phyloP scores from a whole-genome alignment of 2,329 filamentous ascomycete species.

The Neofusicoccum laricinum region DNA sequence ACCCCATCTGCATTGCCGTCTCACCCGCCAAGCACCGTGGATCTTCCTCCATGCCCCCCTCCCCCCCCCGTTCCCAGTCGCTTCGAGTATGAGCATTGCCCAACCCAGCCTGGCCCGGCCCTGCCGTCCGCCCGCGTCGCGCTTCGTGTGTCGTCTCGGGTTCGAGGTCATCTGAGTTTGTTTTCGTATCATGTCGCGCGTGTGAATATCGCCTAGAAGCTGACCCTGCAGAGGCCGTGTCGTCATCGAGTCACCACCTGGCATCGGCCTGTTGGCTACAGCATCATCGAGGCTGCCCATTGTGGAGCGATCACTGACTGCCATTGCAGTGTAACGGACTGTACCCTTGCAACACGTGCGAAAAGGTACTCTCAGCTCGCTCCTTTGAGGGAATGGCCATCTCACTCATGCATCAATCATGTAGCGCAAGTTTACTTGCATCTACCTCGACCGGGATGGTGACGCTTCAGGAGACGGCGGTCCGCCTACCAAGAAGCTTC shows the following conservation, averaged over 20 bases:
- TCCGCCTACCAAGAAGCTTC: conserved; percentile 36
- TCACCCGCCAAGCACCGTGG: not conserved
- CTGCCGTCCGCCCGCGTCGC: not conserved
- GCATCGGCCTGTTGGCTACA: not conserved
- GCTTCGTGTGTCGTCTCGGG: not conserved
- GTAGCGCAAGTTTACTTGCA: conserved; percentile 39
- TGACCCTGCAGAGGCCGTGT: not conserved
- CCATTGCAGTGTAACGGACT: conserved; percentile 55
- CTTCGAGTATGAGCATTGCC: not conserved
- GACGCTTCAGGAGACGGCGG: conserved; percentile 31
- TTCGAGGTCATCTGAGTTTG: not conserved
- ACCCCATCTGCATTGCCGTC: not conserved
- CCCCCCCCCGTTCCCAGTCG: not conserved
- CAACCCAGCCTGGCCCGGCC: not conserved
- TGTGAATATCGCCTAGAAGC: not conserved
- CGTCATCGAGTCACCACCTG: not conserved
- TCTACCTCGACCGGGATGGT: conserved; percentile 36
- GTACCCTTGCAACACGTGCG: conserved; percentile 58
- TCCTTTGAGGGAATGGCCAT: not conserved
- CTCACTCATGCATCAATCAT: conserved; percentile 2
- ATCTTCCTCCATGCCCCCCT: not conserved
- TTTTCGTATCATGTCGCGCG: not conserved
- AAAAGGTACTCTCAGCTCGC: conserved; percentile 46
- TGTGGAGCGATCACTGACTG: conserved; percentile 1
- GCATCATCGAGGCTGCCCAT: not conserved